Evolutionary conservation across 176 grass and related monocot genomes (phyloP).

Genomic region (Aechmea fasciata): DNA sequence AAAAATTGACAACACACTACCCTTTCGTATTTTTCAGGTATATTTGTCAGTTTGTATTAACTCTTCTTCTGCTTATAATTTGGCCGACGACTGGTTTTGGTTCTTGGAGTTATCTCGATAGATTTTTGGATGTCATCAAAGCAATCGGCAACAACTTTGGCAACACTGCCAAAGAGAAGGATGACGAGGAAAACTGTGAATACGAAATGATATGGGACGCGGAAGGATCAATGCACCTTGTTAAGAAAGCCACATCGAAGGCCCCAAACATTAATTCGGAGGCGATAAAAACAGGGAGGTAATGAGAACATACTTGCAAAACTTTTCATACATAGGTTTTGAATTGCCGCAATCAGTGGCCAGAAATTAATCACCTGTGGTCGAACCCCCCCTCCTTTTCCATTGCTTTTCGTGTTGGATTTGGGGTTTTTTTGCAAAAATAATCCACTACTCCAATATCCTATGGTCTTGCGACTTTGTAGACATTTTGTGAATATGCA

Average conservation of each 20-base stretch:
- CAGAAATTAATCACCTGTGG: neutral
- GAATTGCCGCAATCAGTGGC: neutral
- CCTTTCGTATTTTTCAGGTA: constrained; percentile 57
- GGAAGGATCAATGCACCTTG: constrained; percentile 80
- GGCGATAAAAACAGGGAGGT: constrained; percentile 39
- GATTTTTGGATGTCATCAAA: constrained; percentile 39
- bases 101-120: constrained; percentile 33
- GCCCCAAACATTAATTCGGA: constrained; percentile 28
- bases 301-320: constrained; percentile 14
- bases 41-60: constrained; percentile 56
- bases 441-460: no score
- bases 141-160: constrained; percentile 44
- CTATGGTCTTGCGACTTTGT: no score
- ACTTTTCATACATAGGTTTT: neutral
- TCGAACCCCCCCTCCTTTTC: no score
- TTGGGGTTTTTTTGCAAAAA: no score
- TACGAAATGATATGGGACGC: constrained; percentile 97
- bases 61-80: constrained; percentile 50
- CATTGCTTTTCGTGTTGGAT: no score
- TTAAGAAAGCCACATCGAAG: constrained; percentile 45
- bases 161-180: constrained; percentile 75
- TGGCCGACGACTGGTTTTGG: constrained; percentile 89
- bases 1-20: constrained; percentile 14
- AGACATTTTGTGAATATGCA: no score
- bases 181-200: constrained; percentile 69